Evolutionary conservation across 2,329 filamentous ascomycete species (phyloP).

Genomic region (Arthrobotrys entomopaga): DNA sequence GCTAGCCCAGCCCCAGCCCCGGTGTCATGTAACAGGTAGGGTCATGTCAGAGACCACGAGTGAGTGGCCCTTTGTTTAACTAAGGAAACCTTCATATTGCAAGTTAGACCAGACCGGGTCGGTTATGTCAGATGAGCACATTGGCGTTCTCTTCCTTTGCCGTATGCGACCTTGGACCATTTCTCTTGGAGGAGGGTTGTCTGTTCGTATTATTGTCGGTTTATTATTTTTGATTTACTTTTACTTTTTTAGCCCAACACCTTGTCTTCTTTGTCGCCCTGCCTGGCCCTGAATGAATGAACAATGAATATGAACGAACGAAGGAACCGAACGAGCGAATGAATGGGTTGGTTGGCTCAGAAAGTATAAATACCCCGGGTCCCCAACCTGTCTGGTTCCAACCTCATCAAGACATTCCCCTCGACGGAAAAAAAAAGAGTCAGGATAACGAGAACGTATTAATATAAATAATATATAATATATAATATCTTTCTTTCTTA

Average conservation of each 20-base stretch:
- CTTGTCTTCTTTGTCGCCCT: conserved; percentile 35
- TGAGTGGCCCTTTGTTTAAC: too few species aligned
- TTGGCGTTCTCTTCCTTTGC: conserved; percentile 23
- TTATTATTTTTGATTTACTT: neutral
- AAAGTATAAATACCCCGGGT: conserved; percentile 55
- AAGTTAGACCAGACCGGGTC: neutral
- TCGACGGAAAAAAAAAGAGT: conserved; percentile 16
- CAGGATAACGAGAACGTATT: neutral
- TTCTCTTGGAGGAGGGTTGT: neutral
- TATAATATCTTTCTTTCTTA: too few species aligned
- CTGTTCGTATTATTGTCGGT: conserved; percentile 5
- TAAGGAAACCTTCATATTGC: too few species aligned
- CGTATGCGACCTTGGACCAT: conserved; percentile 6
- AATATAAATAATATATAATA: neutral
- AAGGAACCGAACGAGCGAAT: too few species aligned
- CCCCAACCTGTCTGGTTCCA: conserved; percentile 42
- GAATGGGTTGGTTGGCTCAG: too few species aligned
- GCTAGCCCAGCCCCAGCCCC: too few species aligned
- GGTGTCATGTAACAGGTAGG: too few species aligned
- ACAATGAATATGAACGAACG: too few species aligned
- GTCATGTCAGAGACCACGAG: too few species aligned
- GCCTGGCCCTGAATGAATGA: too few species aligned
- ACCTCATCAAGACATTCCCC: conserved; percentile 23
- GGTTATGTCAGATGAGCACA: conserved; percentile 52
- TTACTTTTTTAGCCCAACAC: conserved; percentile 31